Conservation (phyloP, 1,139 yeast species). For the Saccharomycopsis phalli region DNA sequence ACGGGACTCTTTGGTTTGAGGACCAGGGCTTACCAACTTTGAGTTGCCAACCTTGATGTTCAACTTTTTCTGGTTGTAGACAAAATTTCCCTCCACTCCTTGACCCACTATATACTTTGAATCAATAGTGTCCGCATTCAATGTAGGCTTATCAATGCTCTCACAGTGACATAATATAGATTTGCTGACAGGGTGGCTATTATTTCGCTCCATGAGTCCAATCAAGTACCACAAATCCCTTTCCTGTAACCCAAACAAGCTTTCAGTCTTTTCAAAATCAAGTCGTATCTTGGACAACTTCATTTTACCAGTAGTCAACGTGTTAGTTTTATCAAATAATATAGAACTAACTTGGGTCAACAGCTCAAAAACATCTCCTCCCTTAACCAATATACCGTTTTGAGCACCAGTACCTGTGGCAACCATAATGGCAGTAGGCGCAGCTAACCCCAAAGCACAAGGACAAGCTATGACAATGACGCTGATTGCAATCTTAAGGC, state of each 20-base stretch:
- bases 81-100: slow-evolving; percentile 53
- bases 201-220: slow-evolving; percentile 54
- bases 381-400: slow-evolving; percentile 84
- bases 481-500: slow-evolving; percentile 79
- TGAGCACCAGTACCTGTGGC: slow-evolving; percentile 95
- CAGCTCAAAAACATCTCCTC: slow-evolving; percentile 81
- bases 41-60: slow-evolving; percentile 50
- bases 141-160: no score
- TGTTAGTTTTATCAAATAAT: slow-evolving; percentile 93
- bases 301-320: slow-evolving; percentile 84
- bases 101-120: slow-evolving; percentile 54
- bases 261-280: slow-evolving; percentile 17
- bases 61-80: slow-evolving; percentile 24
- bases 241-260: slow-evolving; percentile 20
- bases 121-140: no score
- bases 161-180: no score
- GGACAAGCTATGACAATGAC: slow-evolving; percentile 91
- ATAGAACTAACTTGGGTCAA: slow-evolving; percentile 59
- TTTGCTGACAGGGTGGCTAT: slow-evolving; percentile 85
- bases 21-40: slow-evolving; percentile 32
- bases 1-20: slow-evolving; percentile 19
- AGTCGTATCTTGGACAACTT: slow-evolving; percentile 33
- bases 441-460: slow-evolving; percentile 85
- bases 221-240: slow-evolving; percentile 49
- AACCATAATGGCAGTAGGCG: slow-evolving; percentile 98